phyloP scores from a whole-genome alignment of 2,329 filamentous ascomycete genomes.

The Claviceps quebecensis region DNA sequence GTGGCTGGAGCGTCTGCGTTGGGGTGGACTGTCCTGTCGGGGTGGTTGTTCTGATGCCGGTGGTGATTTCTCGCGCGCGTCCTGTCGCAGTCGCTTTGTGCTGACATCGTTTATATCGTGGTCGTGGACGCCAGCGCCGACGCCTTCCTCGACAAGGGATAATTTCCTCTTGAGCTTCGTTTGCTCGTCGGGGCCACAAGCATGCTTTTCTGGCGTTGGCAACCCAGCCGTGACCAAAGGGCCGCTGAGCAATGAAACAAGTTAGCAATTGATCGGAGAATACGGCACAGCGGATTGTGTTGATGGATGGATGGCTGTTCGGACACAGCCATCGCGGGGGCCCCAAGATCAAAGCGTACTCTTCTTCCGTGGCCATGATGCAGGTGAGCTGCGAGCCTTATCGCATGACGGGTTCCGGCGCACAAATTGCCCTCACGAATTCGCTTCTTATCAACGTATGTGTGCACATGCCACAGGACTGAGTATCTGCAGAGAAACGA shows the following conservation, averaged over 20 bases:
- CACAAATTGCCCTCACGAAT: neutral
- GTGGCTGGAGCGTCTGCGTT: slow-evolving; percentile 3
- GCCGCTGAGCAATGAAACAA: neutral
- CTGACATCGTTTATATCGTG: slow-evolving; percentile 11
- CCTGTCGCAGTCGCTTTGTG: slow-evolving; percentile 8
- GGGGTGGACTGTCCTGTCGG: neutral
- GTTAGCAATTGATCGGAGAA: neutral
- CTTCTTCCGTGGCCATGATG: slow-evolving; percentile 7
- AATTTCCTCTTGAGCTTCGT: slow-evolving; percentile 18
- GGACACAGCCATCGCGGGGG: neutral
- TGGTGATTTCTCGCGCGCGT: slow-evolving; percentile 8
- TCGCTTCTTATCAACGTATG: neutral
- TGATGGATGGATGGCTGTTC: neutral
- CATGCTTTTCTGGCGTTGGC: neutral
- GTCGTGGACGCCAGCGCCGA: slow-evolving; percentile 6
- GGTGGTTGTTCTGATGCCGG: neutral
- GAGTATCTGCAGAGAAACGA: neutral
- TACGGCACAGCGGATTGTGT: neutral
- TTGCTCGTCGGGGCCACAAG: neutral
- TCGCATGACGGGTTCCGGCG: neutral
- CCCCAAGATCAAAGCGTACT: slow-evolving; percentile 1
- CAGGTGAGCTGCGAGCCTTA: neutral
- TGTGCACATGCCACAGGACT: neutral
- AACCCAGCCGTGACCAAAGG: neutral
- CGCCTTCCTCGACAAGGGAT: slow-evolving; percentile 6